Base-by-base conservation (phyloP, 1,139 yeast species). In the Diutina mesorugosa region DNA sequence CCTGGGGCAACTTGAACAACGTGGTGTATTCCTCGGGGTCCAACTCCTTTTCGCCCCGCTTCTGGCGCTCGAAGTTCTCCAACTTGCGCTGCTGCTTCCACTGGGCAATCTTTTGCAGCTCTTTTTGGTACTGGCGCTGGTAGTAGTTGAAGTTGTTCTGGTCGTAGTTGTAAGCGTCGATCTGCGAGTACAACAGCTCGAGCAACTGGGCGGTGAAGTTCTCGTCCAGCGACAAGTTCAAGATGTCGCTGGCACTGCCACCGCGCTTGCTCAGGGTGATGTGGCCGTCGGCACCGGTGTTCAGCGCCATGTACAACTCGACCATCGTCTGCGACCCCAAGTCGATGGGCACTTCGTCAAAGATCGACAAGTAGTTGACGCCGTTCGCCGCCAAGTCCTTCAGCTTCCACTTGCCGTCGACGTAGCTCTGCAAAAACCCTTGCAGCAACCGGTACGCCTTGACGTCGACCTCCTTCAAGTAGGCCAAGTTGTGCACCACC, bases 121-220 rank as follows among this genome's bases (percentile, higher is more conserved):
- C 96, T 68, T 90, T 81, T 57, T 84, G 81, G 61, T 82, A 75
- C 65, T 83, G 85, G 73, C 95, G 83, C 72, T 87, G 95, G 74
- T 84, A 89, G 69, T 84, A 85, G 73, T 87, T 87, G 76, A 86
- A 85, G 71, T 85, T 87, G 63, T 87, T 85, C 68, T 87, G 89
- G 66, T 87, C 95, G 66, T 85, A 85, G 72, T 85, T 85, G 73
- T 83, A 84, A 55, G 86, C 84, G 68, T 90, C 96, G 54, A 87
- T 80, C 57, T 90, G 83, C 58, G 85, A 87, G 66, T 85, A 80
- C 64, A 90, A 77, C 54, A 81, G 80, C 67, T 88, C 95, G 61
- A 86, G 79, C 63, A 76, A 72, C 64, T 76, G 79, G 29, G 78
- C 72, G 54, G 78, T 74, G 59, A 73, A 74, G 62, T 72, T 72